Conservation (phyloP, 1,284 basidiomycete genomes). For the Rhodotorula sp. region DNA sequence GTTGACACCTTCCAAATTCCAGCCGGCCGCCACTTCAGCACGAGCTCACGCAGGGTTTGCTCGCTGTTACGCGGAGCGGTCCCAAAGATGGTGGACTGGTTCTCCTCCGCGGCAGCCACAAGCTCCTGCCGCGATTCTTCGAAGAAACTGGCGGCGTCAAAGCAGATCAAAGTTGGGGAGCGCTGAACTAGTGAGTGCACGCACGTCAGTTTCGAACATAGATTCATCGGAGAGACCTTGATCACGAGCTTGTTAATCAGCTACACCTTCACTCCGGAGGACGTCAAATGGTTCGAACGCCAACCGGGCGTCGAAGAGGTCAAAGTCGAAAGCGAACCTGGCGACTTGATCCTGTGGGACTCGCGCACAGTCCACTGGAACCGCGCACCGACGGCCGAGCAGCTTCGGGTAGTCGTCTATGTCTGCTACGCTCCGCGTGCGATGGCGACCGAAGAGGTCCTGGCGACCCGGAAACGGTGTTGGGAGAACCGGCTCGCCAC, state of each 20-base stretch:
- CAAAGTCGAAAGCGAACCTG: conserved; percentile 44
- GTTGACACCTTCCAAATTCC: not conserved
- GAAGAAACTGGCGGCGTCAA: conserved; percentile 46
- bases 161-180: conserved; percentile 46
- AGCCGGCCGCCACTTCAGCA: conserved; percentile 3
- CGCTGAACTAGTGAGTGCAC: conserved; percentile 1
- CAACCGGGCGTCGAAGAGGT: conserved; percentile 44
- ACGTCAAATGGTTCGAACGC: conserved; percentile 45
- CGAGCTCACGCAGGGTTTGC: conserved; percentile 50
- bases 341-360: conserved; percentile 44
- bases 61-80: conserved; percentile 49
- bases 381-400: conserved; percentile 16
- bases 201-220: conserved; percentile 26
- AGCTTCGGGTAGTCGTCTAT: conserved; percentile 24
- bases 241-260: conserved; percentile 3
- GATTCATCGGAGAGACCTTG: no score
- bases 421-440: conserved; percentile 19
- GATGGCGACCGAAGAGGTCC: conserved; percentile 8
- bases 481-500: conserved; percentile 14
- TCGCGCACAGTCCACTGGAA: conserved; percentile 30
- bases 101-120: conserved; percentile 49
- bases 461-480: not conserved
- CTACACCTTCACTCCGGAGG: conserved; percentile 45
- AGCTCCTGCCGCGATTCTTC: conserved; percentile 48
- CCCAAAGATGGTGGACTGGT: conserved; percentile 52